Conservation (phyloP, 768 basidiomycete genomes). For the Calocybe cyanea region DNA sequence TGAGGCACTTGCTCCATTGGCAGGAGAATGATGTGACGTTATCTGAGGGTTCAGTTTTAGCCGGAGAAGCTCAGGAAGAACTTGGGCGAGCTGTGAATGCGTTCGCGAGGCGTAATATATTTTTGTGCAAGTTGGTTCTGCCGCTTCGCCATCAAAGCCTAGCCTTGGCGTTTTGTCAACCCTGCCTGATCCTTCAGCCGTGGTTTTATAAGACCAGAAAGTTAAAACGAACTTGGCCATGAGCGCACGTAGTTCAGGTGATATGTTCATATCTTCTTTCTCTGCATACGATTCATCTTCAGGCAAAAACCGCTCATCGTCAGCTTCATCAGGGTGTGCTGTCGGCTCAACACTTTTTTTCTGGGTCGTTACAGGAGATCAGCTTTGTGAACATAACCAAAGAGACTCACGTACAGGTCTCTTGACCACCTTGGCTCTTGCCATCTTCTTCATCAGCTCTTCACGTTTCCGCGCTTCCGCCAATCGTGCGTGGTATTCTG, state of each 20-base stretch:
- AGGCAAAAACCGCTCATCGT: conserved; percentile 73
- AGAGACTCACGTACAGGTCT: conserved; percentile 40
- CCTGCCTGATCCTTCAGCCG: conserved; percentile 16
- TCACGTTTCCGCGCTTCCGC: conserved; percentile 61
- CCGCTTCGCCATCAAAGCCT: conserved; percentile 23
- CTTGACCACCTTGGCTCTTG: conserved; percentile 57
- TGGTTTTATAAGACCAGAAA: background rate
- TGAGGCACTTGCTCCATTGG: conserved; percentile 3
- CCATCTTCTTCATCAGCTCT: conserved; percentile 46
- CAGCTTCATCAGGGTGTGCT: conserved; percentile 22
- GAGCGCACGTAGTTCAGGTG: conserved; percentile 72
- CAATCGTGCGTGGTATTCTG: conserved; percentile 60
- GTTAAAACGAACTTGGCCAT: conserved; percentile 64
- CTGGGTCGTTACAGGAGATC: conserved; percentile 1
- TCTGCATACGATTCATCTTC: conserved; percentile 40
- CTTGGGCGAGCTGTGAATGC: conserved; percentile 91
- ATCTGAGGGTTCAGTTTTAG: conserved; percentile 47
- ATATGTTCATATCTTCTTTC: conserved; percentile 54
- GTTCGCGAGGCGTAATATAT: conserved; percentile 95
- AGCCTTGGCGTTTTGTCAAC: conserved; percentile 29
- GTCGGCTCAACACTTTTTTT: conserved; percentile 12
- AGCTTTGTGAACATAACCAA: background rate
- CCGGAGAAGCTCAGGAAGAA: conserved; percentile 78
- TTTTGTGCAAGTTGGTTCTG: conserved; percentile 67
- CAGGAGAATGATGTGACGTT: conserved; percentile 22